phyloP scores from a whole-genome alignment of 768 basidiomycete genomes.

The Leccinellum rugosiceps region DNA sequence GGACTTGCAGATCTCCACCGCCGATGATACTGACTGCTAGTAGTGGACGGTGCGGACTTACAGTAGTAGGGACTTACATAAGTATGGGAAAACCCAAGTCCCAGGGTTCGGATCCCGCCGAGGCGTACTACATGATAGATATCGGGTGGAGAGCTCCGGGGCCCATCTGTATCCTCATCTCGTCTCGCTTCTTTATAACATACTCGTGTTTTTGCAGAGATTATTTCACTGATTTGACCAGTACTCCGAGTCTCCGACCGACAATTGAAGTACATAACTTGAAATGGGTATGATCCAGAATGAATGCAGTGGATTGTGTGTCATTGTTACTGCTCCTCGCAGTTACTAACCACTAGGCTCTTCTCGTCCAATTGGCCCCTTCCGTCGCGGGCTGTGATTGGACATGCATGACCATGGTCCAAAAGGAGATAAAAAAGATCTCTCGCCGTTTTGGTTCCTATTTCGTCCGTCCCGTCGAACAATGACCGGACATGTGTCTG shows the following conservation, averaged over 20 bases:
- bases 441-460: neutral
- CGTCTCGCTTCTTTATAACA: neutral
- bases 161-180: neutral
- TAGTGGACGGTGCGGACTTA: neutral
- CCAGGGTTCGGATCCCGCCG: neutral
- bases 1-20: neutral
- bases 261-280: neutral
- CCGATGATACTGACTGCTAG: neutral
- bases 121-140: neutral
- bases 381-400: neutral
- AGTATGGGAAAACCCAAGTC: too few species aligned
- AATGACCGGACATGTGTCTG: neutral
- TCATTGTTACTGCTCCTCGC: neutral
- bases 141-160: too few species aligned
- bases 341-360: neutral
- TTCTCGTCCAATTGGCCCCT: neutral
- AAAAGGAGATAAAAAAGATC: neutral
- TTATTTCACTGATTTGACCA: neutral
- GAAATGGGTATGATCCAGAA: neutral
- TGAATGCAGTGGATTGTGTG: neutral
- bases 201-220: too few species aligned
- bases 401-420: neutral
- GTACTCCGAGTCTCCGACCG: neutral
- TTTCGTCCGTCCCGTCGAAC: neutral
- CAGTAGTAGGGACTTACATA: too few species aligned